Percentiles rank a stretch among this genome's conserved stretches.
Evolutionary conservation across 2,329 filamentous ascomycete species (phyloP).

Genomic region (Penicillium carneum): DNA sequence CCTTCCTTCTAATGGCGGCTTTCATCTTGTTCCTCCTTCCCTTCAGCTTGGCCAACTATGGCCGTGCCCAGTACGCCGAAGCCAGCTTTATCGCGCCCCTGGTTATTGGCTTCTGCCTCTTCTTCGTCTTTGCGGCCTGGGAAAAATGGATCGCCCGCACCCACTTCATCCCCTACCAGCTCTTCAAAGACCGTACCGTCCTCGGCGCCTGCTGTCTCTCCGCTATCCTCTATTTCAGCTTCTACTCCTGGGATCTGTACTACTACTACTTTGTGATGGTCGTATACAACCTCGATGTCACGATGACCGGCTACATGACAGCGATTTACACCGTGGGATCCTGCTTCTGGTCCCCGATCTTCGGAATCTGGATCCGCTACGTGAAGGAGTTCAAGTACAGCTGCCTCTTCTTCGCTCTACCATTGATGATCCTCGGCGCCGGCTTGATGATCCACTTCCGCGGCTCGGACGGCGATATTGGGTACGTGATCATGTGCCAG

Average conservation of each 20-base stretch:
- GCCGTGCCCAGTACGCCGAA: constrained; percentile 28
- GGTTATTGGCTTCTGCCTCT: constrained; percentile 61
- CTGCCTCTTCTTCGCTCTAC: constrained; percentile 60
- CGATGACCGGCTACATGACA: constrained; percentile 55
- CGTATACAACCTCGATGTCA: constrained; percentile 56
- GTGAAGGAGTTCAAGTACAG: constrained; percentile 62
- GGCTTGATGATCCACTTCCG: constrained; percentile 65
- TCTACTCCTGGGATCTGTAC: constrained; percentile 62
- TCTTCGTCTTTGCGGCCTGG: constrained; percentile 63
- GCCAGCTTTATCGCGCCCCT: constrained; percentile 59
- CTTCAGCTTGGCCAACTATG: constrained; percentile 60
- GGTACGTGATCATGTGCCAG: constrained; percentile 63
- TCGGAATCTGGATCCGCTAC: constrained; percentile 59
- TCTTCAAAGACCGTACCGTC: constrained; percentile 59
- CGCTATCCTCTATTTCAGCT: constrained; percentile 58
- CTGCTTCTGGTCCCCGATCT: constrained; percentile 59
- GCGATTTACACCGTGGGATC: constrained; percentile 63
- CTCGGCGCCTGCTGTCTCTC: constrained; percentile 60
- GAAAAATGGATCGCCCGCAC: constrained; percentile 61
- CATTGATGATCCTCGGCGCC: constrained; percentile 59
- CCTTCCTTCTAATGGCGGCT: constrained; percentile 64
- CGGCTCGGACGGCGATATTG: constrained; percentile 55
- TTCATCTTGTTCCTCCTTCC: constrained; percentile 70
- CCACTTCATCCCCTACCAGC: constrained; percentile 62
- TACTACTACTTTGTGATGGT: constrained; percentile 63